Conservation (phyloP, 2,329 filamentous ascomycete species). For the Botrytis deweyae region DNA sequence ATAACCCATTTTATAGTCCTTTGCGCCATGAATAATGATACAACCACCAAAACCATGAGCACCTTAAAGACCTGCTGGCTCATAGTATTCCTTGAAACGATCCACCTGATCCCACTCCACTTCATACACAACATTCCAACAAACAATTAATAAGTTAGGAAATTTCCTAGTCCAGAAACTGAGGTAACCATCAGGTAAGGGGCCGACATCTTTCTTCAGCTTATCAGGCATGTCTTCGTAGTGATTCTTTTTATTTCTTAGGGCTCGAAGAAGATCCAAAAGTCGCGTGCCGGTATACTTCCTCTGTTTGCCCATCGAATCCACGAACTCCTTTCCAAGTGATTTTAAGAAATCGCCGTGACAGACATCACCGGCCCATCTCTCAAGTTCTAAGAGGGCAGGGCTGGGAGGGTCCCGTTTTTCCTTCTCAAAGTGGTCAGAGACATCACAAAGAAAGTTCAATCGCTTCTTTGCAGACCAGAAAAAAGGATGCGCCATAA, state of each 20-base stretch:
- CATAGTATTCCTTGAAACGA: slow-evolving; percentile 70
- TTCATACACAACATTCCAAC: slow-evolving; percentile 60
- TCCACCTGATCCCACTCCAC: slow-evolving; percentile 52
- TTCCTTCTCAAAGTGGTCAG: slow-evolving; percentile 94
- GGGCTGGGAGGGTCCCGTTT: slow-evolving; percentile 75
- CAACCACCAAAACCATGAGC: not conserved
- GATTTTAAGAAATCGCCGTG: slow-evolving; percentile 74
- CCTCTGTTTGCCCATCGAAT: slow-evolving; percentile 87
- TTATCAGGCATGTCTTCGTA: slow-evolving; percentile 92
- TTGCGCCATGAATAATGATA: slow-evolving; percentile 6
- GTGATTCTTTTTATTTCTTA: slow-evolving; percentile 96
- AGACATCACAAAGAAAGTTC: slow-evolving; percentile 91
- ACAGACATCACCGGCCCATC: slow-evolving; percentile 52
- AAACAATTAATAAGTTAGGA: slow-evolving; percentile 64
- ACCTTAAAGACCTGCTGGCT: slow-evolving; percentile 40
- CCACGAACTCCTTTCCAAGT: slow-evolving; percentile 79
- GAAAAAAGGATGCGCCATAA: slow-evolving; percentile 95
- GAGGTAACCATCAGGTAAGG: slow-evolving; percentile 63
- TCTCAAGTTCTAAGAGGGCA: slow-evolving; percentile 61
- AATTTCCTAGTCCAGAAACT: slow-evolving; percentile 68
- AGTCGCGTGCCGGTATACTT: slow-evolving; percentile 87
- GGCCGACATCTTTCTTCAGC: slow-evolving; percentile 67
- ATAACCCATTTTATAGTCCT: not conserved
- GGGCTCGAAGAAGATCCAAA: slow-evolving; percentile 80
- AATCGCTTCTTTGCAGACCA: slow-evolving; percentile 89